These are phyloP conservation scores for Spathaspora passalidarum DNA, from an alignment of 805 yeast species.

Conservation along the genomic window DNA sequence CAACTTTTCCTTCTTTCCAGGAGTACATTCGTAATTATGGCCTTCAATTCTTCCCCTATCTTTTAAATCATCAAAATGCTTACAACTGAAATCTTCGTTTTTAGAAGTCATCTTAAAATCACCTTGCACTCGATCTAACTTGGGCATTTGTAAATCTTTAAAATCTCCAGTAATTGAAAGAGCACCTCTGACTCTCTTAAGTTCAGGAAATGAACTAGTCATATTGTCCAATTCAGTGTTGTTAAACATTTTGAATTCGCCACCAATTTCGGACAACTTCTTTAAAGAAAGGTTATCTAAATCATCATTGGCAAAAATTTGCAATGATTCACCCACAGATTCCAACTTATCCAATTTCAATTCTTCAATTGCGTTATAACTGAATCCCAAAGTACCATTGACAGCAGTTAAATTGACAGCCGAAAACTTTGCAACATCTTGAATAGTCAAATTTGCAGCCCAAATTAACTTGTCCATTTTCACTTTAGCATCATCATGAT, in stretches of 20 bases:
- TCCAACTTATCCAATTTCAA: conserved; percentile 28
- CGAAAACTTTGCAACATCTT: conserved; percentile 33
- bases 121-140: conserved; percentile 38
- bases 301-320: conserved; percentile 42
- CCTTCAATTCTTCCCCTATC: conserved; percentile 34
- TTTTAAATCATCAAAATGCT: conserved; percentile 31
- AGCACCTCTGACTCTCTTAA: conserved; percentile 39
- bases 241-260: conserved; percentile 40
- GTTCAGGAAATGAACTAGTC: conserved; percentile 22
- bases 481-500: conserved; percentile 33
- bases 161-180: conserved; percentile 35
- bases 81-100: conserved; percentile 36
- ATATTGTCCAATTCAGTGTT: conserved; percentile 36
- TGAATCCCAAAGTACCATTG: conserved; percentile 39
- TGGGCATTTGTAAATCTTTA: conserved; percentile 36
- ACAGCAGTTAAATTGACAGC: conserved; percentile 32
- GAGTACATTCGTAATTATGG: conserved; percentile 41
- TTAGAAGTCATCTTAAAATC: conserved; percentile 36
- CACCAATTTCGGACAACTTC: conserved; percentile 34
- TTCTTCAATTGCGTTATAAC: conserved; percentile 36
- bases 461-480: conserved; percentile 33
- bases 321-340: conserved; percentile 37
- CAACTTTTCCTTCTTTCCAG: conserved; percentile 17
- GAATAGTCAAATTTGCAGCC: conserved; percentile 44
- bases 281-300: conserved; percentile 27